Percentiles rank a stretch among this genome's conserved stretches.
Conservation (phyloP, 352 stramenopile species). For the Pythium pyrilobum region DNA sequence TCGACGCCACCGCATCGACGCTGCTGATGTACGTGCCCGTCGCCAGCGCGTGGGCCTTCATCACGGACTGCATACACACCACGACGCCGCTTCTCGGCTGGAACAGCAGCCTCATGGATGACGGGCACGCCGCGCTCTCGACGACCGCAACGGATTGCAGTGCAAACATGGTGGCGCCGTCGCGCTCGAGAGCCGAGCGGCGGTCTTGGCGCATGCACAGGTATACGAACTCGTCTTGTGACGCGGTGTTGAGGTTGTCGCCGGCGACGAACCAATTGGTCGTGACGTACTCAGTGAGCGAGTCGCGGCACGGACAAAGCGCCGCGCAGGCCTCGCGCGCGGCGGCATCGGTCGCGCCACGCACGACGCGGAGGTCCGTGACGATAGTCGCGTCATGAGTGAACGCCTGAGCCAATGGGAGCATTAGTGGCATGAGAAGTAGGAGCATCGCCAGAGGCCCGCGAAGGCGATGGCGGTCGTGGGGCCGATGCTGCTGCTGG, state of each 20-base stretch:
- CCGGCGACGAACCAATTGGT: constrained; percentile 14
- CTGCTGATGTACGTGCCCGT: constrained; percentile 19
- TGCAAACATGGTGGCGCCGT: background rate
- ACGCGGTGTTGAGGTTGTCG: constrained; percentile 1
- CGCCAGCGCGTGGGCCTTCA: background rate
- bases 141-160: constrained; percentile 10
- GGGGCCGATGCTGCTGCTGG: too few relatives aligned
- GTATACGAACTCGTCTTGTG: background rate
- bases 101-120: constrained; percentile 5
- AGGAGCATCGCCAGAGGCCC: too few relatives aligned
- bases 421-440: background rate
- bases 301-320: constrained; percentile 11
- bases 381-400: constrained; percentile 2
- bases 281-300: constrained; percentile 10
- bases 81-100: background rate
- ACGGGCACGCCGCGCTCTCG: background rate
- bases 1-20: background rate
- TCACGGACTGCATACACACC: constrained; percentile 3
- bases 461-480: too few relatives aligned
- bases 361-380: constrained; percentile 13
- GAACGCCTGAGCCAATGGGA: background rate
- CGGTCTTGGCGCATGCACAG: constrained; percentile 18
- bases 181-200: background rate
- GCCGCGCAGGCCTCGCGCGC: constrained; percentile 10
- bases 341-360: constrained; percentile 2